phyloP scores from a whole-genome alignment of 495 filamentous ascomycete genomes.

The Penicillium roqueforti region DNA sequence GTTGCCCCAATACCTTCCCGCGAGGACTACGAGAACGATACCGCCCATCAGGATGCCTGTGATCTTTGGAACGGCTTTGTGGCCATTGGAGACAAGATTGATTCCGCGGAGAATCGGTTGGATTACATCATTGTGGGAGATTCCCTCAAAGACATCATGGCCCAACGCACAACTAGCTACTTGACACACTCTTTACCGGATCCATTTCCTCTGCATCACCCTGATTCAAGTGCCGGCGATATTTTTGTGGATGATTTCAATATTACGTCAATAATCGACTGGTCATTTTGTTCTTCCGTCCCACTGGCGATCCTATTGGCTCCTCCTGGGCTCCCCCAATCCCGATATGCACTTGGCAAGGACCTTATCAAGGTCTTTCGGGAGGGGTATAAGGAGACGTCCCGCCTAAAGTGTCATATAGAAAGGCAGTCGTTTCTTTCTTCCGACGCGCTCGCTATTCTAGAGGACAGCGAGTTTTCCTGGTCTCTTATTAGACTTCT shows the following conservation, averaged over 20 bases:
- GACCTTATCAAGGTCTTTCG: background rate
- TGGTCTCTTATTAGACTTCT: constrained; percentile 2
- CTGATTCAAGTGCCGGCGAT: background rate
- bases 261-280: background rate
- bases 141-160: background rate
- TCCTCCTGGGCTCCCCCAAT: background rate
- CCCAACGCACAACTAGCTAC: background rate
- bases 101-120: background rate
- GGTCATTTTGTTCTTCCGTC: background rate
- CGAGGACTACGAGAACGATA: background rate
- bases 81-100: background rate
- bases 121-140: background rate
- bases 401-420: background rate
- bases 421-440: background rate
- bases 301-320: background rate
- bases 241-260: background rate
- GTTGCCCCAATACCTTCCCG: background rate
- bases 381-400: background rate
- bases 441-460: background rate
- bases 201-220: background rate
- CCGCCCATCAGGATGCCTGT: background rate
- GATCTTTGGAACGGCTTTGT: background rate
- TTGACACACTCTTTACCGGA: background rate
- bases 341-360: background rate
- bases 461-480: background rate